Conservation (phyloP, 2,329 filamentous ascomycete genomes). For the Pochonia chlamydosporia region DNA sequence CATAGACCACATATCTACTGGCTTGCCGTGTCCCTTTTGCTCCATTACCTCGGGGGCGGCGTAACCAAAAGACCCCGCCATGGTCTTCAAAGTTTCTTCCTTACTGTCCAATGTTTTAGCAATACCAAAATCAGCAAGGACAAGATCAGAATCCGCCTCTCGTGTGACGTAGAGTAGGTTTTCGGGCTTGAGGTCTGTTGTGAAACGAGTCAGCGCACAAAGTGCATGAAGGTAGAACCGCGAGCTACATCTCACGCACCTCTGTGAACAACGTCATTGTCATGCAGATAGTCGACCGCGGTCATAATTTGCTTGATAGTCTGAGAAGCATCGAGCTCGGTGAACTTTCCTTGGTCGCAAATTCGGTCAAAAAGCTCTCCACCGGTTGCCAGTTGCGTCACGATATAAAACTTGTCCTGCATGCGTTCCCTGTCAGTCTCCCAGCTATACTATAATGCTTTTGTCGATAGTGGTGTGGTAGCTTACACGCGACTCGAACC, state of each 20-base stretch:
- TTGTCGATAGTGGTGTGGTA: not conserved
- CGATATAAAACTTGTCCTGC: slow-evolving; percentile 99
- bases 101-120: slow-evolving; percentile 94
- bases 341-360: slow-evolving; percentile 96
- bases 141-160: slow-evolving; percentile 72
- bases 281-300: slow-evolving; percentile 90
- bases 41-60: slow-evolving; percentile 98
- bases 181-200: slow-evolving; percentile 88
- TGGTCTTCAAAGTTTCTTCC: slow-evolving; percentile 89
- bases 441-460: not conserved
- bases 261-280: slow-evolving; percentile 92
- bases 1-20: slow-evolving; percentile 98
- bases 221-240: too few relatives aligned
- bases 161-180: slow-evolving; percentile 90
- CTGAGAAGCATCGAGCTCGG: slow-evolving; percentile 93
- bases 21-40: slow-evolving; percentile 94
- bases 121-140: slow-evolving; percentile 96
- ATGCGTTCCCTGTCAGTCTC: not conserved
- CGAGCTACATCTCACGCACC: slow-evolving; percentile 45
- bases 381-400: slow-evolving; percentile 91
- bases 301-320: slow-evolving; percentile 92
- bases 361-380: slow-evolving; percentile 97
- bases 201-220: slow-evolving; percentile 3
- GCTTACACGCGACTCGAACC: slow-evolving; percentile 93
- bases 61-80: slow-evolving; percentile 98